These are phyloP conservation scores for Beauveria medogensis DNA, from an alignment of 2,329 filamentous ascomycete genomes.

Conservation along the genomic window DNA sequence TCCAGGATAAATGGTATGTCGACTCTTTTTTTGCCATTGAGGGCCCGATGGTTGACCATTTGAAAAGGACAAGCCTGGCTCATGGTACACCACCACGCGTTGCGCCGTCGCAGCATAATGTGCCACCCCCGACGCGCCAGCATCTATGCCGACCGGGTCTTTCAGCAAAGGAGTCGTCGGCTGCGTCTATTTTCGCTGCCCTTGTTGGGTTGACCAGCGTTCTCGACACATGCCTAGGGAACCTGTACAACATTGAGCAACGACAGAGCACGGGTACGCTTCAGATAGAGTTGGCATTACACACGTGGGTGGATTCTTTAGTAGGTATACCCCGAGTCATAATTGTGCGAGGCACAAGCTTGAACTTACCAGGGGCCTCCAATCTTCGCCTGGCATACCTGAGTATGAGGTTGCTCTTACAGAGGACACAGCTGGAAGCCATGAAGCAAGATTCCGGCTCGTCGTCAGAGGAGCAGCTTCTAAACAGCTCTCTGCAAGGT, in stretches of 20 bases:
- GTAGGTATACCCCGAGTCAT: conserved; percentile 28
- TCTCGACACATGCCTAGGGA: conserved; percentile 22
- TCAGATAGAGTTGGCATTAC: conserved; percentile 30
- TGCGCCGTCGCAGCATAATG: conserved; percentile 37
- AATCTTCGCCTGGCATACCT: conserved; percentile 46
- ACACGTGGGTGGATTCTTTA: conserved; percentile 37
- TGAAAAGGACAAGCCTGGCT: conserved; percentile 39
- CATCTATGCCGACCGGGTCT: conserved; percentile 22
- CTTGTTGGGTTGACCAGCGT: conserved; percentile 36
- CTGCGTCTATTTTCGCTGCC: conserved; percentile 35
- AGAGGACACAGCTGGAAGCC: conserved; percentile 38
- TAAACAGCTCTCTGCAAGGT: conserved; percentile 31
- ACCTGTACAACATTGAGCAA: conserved; percentile 28
- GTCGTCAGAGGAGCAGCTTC: conserved; percentile 16
- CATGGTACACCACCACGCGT: conserved; percentile 46
- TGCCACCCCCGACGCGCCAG: conserved; percentile 33
- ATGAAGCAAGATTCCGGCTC: conserved; percentile 21
- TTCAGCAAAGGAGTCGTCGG: conserved; percentile 15
- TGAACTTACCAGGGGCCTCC: conserved; percentile 35
- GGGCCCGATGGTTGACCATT: background rate
- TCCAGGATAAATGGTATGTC: conserved; percentile 47
- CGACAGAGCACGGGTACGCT: conserved; percentile 19
- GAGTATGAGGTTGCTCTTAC: conserved; percentile 36
- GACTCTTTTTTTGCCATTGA: background rate
- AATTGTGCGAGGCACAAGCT: conserved; percentile 32